Evolutionary conservation across 2,329 filamentous ascomycete species (phyloP).

Genomic region (Cordyceps farinosa): DNA sequence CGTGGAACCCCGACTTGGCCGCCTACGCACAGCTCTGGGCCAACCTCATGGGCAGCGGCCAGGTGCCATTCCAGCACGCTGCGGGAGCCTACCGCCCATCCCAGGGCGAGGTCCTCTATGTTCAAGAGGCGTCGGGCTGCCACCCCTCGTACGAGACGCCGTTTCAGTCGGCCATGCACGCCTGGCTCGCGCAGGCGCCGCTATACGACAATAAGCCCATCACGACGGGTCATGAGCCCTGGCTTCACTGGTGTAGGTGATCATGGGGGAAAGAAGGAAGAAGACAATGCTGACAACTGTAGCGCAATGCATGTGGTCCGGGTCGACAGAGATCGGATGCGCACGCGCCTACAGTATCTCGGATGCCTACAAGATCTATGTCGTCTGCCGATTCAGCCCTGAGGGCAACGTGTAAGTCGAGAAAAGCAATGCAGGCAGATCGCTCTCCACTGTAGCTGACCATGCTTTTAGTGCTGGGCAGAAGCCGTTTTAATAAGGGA

Average conservation of each 20-base stretch:
- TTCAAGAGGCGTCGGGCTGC: conserved; percentile 30
- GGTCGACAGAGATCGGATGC: conserved; percentile 33
- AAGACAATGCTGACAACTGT: conserved; percentile 15
- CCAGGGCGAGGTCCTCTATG: conserved; percentile 36
- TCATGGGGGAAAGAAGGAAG: not conserved
- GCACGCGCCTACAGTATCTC: conserved; percentile 31
- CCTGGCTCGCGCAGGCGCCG: conserved; percentile 31
- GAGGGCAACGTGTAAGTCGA: conserved; percentile 35
- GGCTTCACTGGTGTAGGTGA: conserved; percentile 36
- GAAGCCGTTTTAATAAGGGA: conserved; percentile 25
- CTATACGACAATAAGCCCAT: conserved; percentile 31
- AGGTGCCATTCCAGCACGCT: conserved; percentile 32
- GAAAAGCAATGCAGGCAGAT: not conserved
- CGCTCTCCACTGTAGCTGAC: not conserved
- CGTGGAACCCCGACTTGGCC: conserved; percentile 30
- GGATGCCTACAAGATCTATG: conserved; percentile 32
- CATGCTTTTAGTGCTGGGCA: conserved; percentile 28
- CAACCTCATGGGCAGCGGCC: conserved; percentile 30
- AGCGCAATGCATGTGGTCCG: conserved; percentile 38
- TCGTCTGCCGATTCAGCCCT: conserved; percentile 34
- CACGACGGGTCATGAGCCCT: conserved; percentile 31
- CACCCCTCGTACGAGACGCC: conserved; percentile 29
- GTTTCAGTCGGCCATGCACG: conserved; percentile 28
- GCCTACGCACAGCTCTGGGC: conserved; percentile 35
- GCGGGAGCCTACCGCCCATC: conserved; percentile 28